phyloP scores from a whole-genome alignment of 2,329 filamentous ascomycete genomes.

The Epichloe brachyelytri region DNA sequence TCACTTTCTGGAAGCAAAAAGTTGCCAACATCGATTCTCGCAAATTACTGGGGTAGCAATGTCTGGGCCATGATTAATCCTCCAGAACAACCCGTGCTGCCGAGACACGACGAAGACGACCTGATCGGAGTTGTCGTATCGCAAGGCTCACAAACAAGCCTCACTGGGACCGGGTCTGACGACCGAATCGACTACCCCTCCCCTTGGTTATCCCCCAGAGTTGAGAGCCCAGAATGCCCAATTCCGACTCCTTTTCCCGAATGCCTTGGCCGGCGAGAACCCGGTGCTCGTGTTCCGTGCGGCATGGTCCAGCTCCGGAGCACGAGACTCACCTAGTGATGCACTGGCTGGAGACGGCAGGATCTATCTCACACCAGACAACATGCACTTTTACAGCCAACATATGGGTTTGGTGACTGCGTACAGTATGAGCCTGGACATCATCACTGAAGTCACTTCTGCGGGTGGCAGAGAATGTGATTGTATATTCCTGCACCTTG shows the following conservation, averaged over 20 bases:
- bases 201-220: constrained; percentile 67
- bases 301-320: constrained; percentile 54
- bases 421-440: constrained; percentile 60
- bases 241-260: constrained; percentile 82
- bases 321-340: constrained; percentile 28
- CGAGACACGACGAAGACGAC: constrained; percentile 24
- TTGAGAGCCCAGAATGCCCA: constrained; percentile 81
- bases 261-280: constrained; percentile 63
- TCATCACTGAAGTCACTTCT: constrained; percentile 78
- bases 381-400: constrained; percentile 94
- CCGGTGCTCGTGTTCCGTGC: constrained; percentile 86
- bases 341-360: constrained; percentile 52
- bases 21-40: constrained; percentile 75
- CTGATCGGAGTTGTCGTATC: constrained; percentile 28
- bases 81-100: constrained; percentile 18
- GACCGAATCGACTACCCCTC: constrained; percentile 39
- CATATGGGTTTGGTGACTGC: constrained; percentile 84
- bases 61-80: constrained; percentile 45
- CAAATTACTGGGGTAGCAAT: constrained; percentile 86
- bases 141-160: constrained; percentile 16
- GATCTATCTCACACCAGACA: constrained; percentile 74
- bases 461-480: constrained; percentile 86
- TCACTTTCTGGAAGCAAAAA: constrained; percentile 54
- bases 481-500: constrained; percentile 73
- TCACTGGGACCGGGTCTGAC: constrained; percentile 15